Evolutionary conservation across 139 green algal genomes (phyloP).

Genomic region (Chlamydomonas schloesseri): DNA sequence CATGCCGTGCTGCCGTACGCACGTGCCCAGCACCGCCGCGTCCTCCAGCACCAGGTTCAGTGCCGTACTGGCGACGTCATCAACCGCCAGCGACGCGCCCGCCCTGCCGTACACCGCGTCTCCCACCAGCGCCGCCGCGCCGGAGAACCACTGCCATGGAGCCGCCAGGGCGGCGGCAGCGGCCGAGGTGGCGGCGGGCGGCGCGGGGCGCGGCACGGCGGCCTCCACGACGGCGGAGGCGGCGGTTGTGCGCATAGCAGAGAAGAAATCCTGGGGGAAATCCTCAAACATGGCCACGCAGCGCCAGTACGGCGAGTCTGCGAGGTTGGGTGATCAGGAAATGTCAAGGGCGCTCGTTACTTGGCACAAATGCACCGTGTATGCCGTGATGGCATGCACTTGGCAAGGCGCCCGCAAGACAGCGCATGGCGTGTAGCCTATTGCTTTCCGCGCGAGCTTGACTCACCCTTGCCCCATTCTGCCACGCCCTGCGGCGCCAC

Average conservation of each 20-base stretch:
- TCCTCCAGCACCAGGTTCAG: slow-evolving; percentile 32
- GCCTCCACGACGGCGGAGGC: slow-evolving; percentile 13
- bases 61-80: slow-evolving; percentile 18
- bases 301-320: slow-evolving; percentile 28
- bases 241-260: slow-evolving; percentile 1
- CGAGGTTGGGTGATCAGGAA: background rate
- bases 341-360: too few relatives aligned
- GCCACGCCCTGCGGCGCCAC: background rate
- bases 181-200: background rate
- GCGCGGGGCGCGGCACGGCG: background rate
- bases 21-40: slow-evolving; percentile 28
- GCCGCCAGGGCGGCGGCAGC: slow-evolving; percentile 10
- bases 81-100: background rate
- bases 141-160: slow-evolving; percentile 20
- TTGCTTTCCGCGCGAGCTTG: too few relatives aligned
- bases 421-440: too few relatives aligned
- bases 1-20: slow-evolving; percentile 12
- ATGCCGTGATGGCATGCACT: too few relatives aligned
- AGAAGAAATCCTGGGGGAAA: slow-evolving; percentile 35
- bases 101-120: slow-evolving; percentile 1
- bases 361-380: too few relatives aligned
- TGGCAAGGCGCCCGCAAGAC: too few relatives aligned
- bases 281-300: slow-evolving; percentile 47
- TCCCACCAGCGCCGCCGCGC: slow-evolving; percentile 16
- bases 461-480: background rate